Conservation (phyloP, 108 stramenopile genomes). For the Parmales sp. region DNA sequence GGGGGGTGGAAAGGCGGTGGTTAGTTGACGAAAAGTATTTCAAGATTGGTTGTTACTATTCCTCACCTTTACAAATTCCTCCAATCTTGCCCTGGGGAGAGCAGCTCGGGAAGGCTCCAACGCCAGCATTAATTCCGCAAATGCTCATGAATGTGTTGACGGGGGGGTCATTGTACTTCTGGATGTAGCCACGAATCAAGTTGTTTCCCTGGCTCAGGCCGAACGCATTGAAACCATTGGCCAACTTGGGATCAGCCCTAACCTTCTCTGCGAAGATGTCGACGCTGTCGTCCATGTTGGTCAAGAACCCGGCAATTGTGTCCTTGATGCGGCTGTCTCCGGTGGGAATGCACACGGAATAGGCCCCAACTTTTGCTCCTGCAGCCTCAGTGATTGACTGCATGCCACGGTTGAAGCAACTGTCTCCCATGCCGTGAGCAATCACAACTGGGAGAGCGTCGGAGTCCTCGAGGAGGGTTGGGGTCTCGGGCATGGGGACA, state of each 20-base stretch:
- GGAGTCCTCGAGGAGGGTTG: background rate
- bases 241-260: conserved; percentile 34
- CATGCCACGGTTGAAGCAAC: conserved; percentile 66
- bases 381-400: conserved; percentile 33
- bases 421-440: conserved; percentile 39
- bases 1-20: too few species aligned
- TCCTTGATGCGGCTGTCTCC: conserved; percentile 44
- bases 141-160: conserved; percentile 57
- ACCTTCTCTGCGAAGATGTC: conserved; percentile 50
- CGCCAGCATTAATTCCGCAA: conserved; percentile 62
- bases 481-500: background rate
- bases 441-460: background rate
- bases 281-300: conserved; percentile 55
- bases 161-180: conserved; percentile 54
- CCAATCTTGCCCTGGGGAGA: conserved; percentile 24
- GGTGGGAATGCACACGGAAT: conserved; percentile 52
- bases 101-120: conserved; percentile 54
- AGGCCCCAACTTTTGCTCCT: conserved; percentile 29
- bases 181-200: conserved; percentile 62
- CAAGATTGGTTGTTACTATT: background rate
- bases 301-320: conserved; percentile 59
- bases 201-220: conserved; percentile 68
- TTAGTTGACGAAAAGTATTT: too few species aligned
- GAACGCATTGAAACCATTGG: conserved; percentile 57
- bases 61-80: background rate